Percentiles rank a stretch among this genome's conserved stretches.
These are phyloP conservation scores for Arachnomyces sp. DNA, from an alignment of 2,329 filamentous ascomycete genomes.

Conservation along the genomic window DNA sequence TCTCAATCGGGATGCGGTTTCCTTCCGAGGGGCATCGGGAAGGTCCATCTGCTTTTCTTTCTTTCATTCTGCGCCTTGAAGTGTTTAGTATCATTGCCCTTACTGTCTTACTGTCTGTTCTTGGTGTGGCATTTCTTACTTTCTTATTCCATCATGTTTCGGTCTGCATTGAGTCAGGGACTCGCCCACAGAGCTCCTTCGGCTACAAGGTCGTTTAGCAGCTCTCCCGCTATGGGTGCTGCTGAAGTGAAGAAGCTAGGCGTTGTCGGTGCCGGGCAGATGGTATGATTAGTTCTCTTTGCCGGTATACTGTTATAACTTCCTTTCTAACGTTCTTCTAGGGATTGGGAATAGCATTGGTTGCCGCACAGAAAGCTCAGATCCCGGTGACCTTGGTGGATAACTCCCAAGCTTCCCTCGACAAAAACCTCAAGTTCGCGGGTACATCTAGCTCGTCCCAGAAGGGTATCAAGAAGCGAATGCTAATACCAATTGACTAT, in stretches of 20 bases:
- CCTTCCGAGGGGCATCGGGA: background rate
- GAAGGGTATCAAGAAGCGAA: background rate
- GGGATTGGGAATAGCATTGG: conserved; percentile 92
- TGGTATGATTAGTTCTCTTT: conserved; percentile 53
- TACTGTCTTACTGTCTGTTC: conserved; percentile 8
- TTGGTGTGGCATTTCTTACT: conserved; percentile 9
- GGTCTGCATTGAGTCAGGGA: conserved; percentile 24
- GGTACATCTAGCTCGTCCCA: conserved; percentile 41
- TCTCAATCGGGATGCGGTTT: background rate
- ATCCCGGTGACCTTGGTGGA: conserved; percentile 84
- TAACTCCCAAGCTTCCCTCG: conserved; percentile 70
- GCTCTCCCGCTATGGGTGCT: conserved; percentile 51
- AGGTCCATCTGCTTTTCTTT: too few relatives aligned
- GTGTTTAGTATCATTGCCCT: too few relatives aligned
- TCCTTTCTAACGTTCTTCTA: conserved; percentile 34
- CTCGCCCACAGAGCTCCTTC: conserved; percentile 25
- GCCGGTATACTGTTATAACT: conserved; percentile 8
- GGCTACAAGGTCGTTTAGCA: conserved; percentile 57
- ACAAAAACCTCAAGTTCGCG: conserved; percentile 85
- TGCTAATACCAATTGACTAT: background rate
- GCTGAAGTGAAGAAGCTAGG: conserved; percentile 78
- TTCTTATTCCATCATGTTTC: conserved; percentile 24
- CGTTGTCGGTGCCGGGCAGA: conserved; percentile 90
- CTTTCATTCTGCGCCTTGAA: background rate
- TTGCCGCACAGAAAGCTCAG: conserved; percentile 75